A percentile compares a stretch with the other conserved stretches of the same genome.
Evolutionary conservation across 768 basidiomycete species (phyloP).

Genomic region (Strobilomyces dryophilus): DNA sequence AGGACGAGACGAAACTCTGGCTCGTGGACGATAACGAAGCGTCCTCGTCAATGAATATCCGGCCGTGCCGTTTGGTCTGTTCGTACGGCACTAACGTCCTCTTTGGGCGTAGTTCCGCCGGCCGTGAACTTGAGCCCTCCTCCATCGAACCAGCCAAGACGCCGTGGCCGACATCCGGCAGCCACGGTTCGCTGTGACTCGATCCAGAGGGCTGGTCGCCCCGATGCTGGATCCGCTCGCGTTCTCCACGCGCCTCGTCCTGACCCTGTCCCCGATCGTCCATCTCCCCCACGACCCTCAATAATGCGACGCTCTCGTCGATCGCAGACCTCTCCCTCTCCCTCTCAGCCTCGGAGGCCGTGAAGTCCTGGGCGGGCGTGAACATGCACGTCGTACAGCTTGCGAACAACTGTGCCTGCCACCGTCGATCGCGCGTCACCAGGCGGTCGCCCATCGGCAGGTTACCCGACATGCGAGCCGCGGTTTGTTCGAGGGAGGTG

Average conservation of each 20-base stretch:
- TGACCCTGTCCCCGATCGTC: slow-evolving; percentile 28
- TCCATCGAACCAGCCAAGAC: background rate
- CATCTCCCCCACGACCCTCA: slow-evolving; percentile 38
- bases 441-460: slow-evolving; percentile 43
- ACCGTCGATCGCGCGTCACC: slow-evolving; percentile 43
- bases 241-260: background rate
- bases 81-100: slow-evolving; percentile 14
- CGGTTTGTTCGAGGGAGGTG: slow-evolving; percentile 41
- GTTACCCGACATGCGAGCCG: slow-evolving; percentile 43
- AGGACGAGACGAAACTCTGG: background rate
- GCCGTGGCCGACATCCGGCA: background rate
- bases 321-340: slow-evolving; percentile 34
- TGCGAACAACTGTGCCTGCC: slow-evolving; percentile 59
- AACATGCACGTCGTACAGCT: slow-evolving; percentile 59
- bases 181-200: background rate
- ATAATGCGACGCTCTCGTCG: slow-evolving; percentile 45
- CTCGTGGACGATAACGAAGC: background rate
- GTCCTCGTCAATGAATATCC: slow-evolving; percentile 23
- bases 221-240: background rate
- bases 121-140: slow-evolving; percentile 5
- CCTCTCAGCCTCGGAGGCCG: slow-evolving; percentile 9
- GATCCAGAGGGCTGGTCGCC: background rate
- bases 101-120: background rate
- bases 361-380: slow-evolving; percentile 28
- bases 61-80: slow-evolving; percentile 22